A percentile compares a stretch with the other conserved stretches of the same genome.
Conservation (phyloP, 768 basidiomycete genomes). For the Naematelia encephala region DNA sequence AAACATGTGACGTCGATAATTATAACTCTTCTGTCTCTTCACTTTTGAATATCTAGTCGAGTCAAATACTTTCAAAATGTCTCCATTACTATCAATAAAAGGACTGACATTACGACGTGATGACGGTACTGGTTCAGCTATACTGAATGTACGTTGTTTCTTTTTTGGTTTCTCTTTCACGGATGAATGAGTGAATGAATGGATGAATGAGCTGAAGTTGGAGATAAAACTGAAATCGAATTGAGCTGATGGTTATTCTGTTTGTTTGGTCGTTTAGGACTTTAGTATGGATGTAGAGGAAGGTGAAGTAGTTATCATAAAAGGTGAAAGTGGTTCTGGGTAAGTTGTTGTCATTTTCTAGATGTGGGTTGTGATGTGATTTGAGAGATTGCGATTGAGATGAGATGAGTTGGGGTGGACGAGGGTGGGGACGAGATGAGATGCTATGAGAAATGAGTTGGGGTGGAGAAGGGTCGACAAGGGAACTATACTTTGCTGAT, state of each 20-base stretch:
- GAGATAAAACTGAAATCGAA: too few species aligned
- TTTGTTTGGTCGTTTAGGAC: too few species aligned
- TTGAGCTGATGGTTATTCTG: too few species aligned
- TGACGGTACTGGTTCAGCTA: constrained; percentile 33
- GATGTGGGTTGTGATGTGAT: too few species aligned
- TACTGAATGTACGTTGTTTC: constrained; percentile 26
- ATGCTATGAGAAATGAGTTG: too few species aligned
- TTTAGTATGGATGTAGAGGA: constrained; percentile 63
- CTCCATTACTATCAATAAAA: constrained; percentile 19
- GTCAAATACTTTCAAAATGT: neutral
- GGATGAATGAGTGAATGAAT: neutral
- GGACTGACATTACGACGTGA: constrained; percentile 27
- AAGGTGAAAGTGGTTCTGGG: constrained; percentile 77
- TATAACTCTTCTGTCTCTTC: too few species aligned
- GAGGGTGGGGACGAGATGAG: too few species aligned
- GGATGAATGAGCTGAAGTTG: neutral
- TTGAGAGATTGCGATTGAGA: too few species aligned
- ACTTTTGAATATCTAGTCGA: neutral
- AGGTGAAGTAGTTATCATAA: constrained; percentile 73
- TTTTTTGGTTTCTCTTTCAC: neutral
- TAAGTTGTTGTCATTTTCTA: constrained; percentile 45
- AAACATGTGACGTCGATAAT: neutral
- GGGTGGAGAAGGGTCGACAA: too few species aligned
- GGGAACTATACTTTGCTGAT: too few species aligned
- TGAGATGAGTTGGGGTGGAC: too few species aligned